Percentiles rank a stretch among this genome's conserved stretches.
phyloP scores from a whole-genome alignment of 2,329 filamentous ascomycete genomes.

The Calonectria pteridis region DNA sequence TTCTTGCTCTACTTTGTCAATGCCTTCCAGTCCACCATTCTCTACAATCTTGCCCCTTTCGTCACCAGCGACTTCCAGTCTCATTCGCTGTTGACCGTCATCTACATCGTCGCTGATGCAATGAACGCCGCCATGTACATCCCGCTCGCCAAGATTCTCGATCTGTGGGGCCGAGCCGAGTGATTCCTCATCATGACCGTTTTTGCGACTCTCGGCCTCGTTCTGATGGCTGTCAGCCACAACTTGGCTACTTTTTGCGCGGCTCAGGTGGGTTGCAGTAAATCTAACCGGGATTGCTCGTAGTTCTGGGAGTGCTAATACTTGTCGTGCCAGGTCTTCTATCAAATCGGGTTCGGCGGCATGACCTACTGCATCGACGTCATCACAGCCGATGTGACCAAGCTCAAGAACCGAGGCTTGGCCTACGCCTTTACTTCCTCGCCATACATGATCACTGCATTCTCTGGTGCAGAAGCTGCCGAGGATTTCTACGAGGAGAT shows the following conservation, averaged over 20 bases:
- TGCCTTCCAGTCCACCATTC: conserved; percentile 59
- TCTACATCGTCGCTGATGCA: conserved; percentile 64
- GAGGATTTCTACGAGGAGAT: conserved; percentile 36
- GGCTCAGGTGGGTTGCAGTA: conserved; percentile 54
- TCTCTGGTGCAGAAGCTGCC: conserved; percentile 46
- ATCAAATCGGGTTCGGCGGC: conserved; percentile 71
- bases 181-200: conserved; percentile 66
- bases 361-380: conserved; percentile 72
- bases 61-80: conserved; percentile 62
- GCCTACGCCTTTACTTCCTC: conserved; percentile 56
- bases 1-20: conserved; percentile 65
- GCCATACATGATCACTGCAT: conserved; percentile 61
- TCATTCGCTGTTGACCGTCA: conserved; percentile 66
- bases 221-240: conserved; percentile 71
- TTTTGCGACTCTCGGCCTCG: conserved; percentile 61
- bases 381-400: conserved; percentile 74
- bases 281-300: too few relatives aligned
- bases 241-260: conserved; percentile 59
- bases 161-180: conserved; percentile 72
- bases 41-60: conserved; percentile 57
- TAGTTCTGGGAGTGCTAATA: conserved; percentile 3
- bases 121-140: conserved; percentile 71
- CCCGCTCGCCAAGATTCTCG: conserved; percentile 70
- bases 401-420: conserved; percentile 53
- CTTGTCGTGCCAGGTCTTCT: conserved; percentile 63